Conservation (phyloP, 306 rosid species). For the Aeschynomene evenia region DNA sequence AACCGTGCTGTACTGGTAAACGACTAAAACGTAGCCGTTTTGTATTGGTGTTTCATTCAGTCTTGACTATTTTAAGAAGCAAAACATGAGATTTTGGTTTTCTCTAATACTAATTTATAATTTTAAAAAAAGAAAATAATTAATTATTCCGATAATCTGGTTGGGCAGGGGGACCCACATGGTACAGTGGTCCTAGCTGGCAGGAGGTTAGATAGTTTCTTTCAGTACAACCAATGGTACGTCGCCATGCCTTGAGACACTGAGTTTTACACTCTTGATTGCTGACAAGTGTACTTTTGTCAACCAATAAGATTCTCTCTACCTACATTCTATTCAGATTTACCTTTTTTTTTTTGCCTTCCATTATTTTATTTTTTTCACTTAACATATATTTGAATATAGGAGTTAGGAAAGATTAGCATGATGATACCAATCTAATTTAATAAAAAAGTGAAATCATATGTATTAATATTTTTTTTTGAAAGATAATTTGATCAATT, state of each 20-base stretch:
- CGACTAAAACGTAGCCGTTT: slow-evolving; percentile 22
- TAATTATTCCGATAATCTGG: background rate
- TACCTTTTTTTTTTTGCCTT: too few relatives aligned
- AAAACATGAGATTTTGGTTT: background rate
- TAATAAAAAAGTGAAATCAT: too few relatives aligned
- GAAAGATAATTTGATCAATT: too few relatives aligned
- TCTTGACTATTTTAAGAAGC: background rate
- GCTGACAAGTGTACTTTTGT: background rate
- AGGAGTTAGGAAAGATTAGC: too few relatives aligned
- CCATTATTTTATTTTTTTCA: too few relatives aligned
- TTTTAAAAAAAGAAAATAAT: too few relatives aligned
- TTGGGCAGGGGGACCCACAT: background rate
- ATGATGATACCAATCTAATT: too few relatives aligned
- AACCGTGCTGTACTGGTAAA: background rate
- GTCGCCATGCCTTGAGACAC: background rate
- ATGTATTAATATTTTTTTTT: too few relatives aligned
- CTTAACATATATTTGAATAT: too few relatives aligned
- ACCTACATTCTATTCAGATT: background rate
- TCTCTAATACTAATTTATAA: background rate
- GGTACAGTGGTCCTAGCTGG: background rate
- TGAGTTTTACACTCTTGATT: background rate
- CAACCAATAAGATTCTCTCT: background rate
- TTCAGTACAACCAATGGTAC: slow-evolving; percentile 27
- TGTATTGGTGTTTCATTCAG: background rate
- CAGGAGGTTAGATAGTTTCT: slow-evolving; percentile 13